Conservation (phyloP, 2,329 filamentous ascomycete species). For the Xenoacremonium recifei region DNA sequence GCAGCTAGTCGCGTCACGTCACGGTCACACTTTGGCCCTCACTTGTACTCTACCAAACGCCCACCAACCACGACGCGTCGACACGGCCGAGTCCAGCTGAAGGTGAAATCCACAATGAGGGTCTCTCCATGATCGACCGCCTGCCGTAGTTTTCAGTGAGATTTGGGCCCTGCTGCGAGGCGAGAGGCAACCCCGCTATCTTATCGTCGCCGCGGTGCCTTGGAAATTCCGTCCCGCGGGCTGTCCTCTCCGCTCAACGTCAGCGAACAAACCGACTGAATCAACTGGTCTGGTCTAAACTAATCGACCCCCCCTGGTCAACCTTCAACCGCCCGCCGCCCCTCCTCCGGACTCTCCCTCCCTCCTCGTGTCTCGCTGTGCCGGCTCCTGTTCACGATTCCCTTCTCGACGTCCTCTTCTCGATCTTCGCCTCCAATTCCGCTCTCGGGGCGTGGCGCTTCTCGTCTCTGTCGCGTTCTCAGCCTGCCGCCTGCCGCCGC, state of each 20-base stretch:
- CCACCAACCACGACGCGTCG: not conserved
- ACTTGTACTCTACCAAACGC: too few species aligned
- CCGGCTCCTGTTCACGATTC: not conserved
- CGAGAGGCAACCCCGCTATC: too few species aligned
- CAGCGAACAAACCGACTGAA: too few species aligned
- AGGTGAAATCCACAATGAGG: too few species aligned
- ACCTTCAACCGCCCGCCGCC: constrained; percentile 5
- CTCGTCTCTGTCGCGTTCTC: too few species aligned
- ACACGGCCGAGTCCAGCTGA: not conserved
- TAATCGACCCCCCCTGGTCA: not conserved
- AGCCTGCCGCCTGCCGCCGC: too few species aligned
- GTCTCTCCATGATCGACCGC: too few species aligned
- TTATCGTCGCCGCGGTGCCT: constrained; percentile 21
- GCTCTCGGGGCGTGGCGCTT: not conserved
- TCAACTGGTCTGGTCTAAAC: too few species aligned
- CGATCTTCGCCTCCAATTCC: not conserved
- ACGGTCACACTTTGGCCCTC: not conserved
- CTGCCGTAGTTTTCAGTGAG: too few species aligned
- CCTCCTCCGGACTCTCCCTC: not conserved
- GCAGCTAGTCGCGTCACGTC: constrained; percentile 1
- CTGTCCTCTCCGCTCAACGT: not conserved
- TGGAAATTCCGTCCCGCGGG: constrained; percentile 31
- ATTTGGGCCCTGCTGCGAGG: too few species aligned
- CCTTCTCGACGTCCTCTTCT: not conserved
- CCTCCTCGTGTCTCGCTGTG: not conserved